phyloP scores from a whole-genome alignment of 441 rosid species.

The Raphanus hybrid region DNA sequence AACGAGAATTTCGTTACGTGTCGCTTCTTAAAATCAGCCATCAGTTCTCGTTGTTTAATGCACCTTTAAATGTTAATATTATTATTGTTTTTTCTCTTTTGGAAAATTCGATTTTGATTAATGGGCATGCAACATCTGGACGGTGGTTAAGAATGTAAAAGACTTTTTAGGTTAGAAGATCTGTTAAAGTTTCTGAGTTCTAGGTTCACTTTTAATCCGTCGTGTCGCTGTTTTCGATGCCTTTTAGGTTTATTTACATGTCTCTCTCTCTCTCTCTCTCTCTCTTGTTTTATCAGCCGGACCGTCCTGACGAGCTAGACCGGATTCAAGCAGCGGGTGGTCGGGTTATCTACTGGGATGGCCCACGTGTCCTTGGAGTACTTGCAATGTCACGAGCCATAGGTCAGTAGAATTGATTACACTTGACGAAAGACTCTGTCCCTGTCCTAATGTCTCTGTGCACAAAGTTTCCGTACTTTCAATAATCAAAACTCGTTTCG shows the following conservation, averaged over 20 bases:
- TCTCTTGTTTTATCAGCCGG: constrained; percentile 51
- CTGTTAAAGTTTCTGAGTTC: constrained; percentile 37
- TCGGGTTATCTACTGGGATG: constrained; percentile 69
- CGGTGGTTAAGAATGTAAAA: constrained; percentile 29
- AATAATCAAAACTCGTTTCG: constrained; percentile 12
- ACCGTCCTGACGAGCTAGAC: constrained; percentile 68
- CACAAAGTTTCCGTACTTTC: constrained; percentile 23
- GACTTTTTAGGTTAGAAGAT: constrained; percentile 32
- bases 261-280: constrained; percentile 20
- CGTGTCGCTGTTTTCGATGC: constrained; percentile 31
- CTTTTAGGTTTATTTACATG: constrained; percentile 4
- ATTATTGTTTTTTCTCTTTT: background rate
- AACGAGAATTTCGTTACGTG: constrained; percentile 34
- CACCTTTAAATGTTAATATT: background rate
- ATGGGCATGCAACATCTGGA: constrained; percentile 40
- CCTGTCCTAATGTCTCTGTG: constrained; percentile 16
- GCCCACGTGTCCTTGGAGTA: constrained; percentile 71
- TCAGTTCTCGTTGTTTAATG: constrained; percentile 20
- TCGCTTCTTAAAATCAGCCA: constrained; percentile 23
- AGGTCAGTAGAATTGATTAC: constrained; percentile 45
- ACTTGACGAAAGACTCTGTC: constrained; percentile 34
- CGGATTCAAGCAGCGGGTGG: constrained; percentile 74
- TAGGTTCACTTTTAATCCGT: constrained; percentile 32
- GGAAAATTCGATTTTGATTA: background rate
- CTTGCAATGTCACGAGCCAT: constrained; percentile 76